Evolutionary conservation across 2,329 filamentous ascomycete species (phyloP).

Genomic region (Neocucurbitaria cava): DNA sequence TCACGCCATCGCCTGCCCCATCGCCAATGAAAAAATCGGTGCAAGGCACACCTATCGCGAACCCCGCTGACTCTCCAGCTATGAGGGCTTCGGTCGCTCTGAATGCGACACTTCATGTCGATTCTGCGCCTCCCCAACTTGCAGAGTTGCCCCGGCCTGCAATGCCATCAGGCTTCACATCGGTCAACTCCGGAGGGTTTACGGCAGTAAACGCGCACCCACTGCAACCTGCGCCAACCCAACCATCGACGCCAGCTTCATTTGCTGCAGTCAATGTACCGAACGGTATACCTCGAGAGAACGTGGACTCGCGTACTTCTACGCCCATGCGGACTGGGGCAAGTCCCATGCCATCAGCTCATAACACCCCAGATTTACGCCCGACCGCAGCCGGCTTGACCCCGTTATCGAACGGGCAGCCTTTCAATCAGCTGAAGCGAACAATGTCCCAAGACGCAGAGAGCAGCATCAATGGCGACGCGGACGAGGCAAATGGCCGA

Average conservation of each 20-base stretch:
- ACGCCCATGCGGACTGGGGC: conserved; percentile 66
- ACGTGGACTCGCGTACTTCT: conserved; percentile 60
- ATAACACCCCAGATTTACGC: conserved; percentile 70
- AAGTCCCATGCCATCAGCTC: conserved; percentile 69
- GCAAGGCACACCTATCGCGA: conserved; percentile 56
- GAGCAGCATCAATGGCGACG: conserved; percentile 67
- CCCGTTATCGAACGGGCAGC: conserved; percentile 59
- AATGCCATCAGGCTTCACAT: conserved; percentile 70
- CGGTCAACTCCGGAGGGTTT: conserved; percentile 71
- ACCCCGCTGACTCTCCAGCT: conserved; percentile 72
- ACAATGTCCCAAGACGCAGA: conserved; percentile 63
- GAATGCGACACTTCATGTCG: conserved; percentile 61
- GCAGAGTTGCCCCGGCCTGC: conserved; percentile 66
- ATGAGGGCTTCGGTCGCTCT: conserved; percentile 64
- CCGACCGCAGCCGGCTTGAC: conserved; percentile 57
- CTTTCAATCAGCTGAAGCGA: conserved; percentile 73
- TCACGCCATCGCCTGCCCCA: conserved; percentile 78
- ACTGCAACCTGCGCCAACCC: conserved; percentile 25
- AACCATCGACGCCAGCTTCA: conserved; percentile 34
- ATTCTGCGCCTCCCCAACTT: conserved; percentile 32
- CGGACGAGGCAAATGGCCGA: conserved; percentile 60
- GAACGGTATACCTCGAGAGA: conserved; percentile 61
- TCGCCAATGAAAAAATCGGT: conserved; percentile 71
- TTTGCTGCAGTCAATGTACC: conserved; percentile 67
- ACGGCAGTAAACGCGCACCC: conserved; percentile 68